phyloP scores from a whole-genome alignment of 2,329 filamentous ascomycete genomes.

The Berkeleyomyces basicola region DNA sequence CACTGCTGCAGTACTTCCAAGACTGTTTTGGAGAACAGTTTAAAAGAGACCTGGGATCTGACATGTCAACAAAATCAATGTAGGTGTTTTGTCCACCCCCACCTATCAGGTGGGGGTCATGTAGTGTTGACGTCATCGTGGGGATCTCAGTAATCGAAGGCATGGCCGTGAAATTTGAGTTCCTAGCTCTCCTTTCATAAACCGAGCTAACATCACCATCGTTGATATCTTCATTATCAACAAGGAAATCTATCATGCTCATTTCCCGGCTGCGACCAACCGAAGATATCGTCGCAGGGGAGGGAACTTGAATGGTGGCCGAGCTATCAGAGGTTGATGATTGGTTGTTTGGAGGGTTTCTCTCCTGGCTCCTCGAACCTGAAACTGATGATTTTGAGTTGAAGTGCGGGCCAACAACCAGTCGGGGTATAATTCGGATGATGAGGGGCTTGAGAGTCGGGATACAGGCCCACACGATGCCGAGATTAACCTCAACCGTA shows the following conservation, averaged over 20 bases:
- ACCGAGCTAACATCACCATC: constrained; percentile 3
- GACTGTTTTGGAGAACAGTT: constrained; percentile 46
- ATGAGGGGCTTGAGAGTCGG: constrained; percentile 80
- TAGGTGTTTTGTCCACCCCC: constrained; percentile 34
- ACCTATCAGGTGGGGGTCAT: constrained; percentile 15
- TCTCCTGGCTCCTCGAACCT: constrained; percentile 10
- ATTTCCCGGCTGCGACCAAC: not conserved
- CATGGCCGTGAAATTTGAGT: constrained; percentile 1
- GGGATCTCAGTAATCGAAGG: constrained; percentile 17
- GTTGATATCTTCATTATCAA: constrained; percentile 2
- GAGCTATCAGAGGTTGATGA: not conserved
- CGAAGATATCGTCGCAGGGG: not conserved
- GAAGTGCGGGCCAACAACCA: constrained; percentile 32
- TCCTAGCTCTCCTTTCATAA: constrained; percentile 13
- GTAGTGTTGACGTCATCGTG: constrained; percentile 17
- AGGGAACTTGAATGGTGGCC: not conserved
- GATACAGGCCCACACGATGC: constrained; percentile 82
- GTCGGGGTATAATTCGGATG: constrained; percentile 41
- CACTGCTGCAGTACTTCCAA: constrained; percentile 53
- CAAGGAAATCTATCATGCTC: constrained; percentile 9
- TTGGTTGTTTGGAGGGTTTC: not conserved
- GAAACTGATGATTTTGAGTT: constrained; percentile 7
- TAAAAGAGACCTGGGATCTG: constrained; percentile 51
- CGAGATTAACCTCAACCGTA: constrained; percentile 76
- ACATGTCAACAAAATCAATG: constrained; percentile 63